Evolutionary conservation across 1,284 basidiomycete genomes (phyloP).

Genomic region (Wolfiporia cocos): DNA sequence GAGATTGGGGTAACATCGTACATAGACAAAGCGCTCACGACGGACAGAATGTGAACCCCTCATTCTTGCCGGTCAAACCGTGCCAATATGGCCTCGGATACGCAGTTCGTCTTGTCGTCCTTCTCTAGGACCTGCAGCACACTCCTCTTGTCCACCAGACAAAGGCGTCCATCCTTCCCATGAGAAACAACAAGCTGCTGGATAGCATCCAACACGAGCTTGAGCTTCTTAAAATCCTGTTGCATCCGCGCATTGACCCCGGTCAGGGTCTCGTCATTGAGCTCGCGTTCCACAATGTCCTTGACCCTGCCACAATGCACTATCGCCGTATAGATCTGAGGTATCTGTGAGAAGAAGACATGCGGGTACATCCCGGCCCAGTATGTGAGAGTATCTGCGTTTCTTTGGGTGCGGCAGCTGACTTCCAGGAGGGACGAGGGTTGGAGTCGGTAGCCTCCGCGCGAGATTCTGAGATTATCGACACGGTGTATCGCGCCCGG

Average conservation of each 20-base stretch:
- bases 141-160: background rate
- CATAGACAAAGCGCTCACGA: no score
- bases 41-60: no score
- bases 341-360: background rate
- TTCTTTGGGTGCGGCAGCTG: constrained; percentile 24
- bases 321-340: background rate
- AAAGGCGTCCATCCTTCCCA: background rate
- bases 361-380: background rate
- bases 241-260: constrained; percentile 6
- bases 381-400: constrained; percentile 32
- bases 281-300: constrained; percentile 31
- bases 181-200: background rate
- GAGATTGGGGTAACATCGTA: no score
- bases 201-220: background rate
- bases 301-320: constrained; percentile 30
- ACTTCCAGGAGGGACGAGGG: constrained; percentile 42
- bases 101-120: constrained; percentile 28
- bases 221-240: background rate
- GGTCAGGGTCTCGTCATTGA: constrained; percentile 28
- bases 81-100: constrained; percentile 35
- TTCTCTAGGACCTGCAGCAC: constrained; percentile 26
- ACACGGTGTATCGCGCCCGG: background rate
- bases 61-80: no score
- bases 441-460: constrained; percentile 33
- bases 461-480: constrained; percentile 18